Percentiles rank a stretch among this genome's conserved stretches.
Evolutionary conservation across 2,329 filamentous ascomycete species (phyloP).

Genomic region (Stagonosporopsis tanaceti): DNA sequence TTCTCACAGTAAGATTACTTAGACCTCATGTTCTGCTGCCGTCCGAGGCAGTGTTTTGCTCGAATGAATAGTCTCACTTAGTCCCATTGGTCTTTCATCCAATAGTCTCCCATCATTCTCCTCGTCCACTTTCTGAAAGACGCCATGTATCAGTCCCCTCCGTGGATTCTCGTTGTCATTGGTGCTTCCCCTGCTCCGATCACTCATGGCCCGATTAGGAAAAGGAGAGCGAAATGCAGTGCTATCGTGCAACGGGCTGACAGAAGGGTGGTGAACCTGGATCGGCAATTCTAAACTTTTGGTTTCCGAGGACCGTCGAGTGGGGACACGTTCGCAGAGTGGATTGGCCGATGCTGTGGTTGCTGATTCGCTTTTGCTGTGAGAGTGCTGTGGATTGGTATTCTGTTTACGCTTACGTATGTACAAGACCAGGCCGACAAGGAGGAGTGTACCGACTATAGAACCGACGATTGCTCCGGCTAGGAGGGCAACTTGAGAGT

Average conservation of each 20-base stretch:
- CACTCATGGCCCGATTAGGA: background rate
- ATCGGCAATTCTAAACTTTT: background rate
- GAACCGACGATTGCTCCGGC: background rate
- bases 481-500: slow-evolving; percentile 11
- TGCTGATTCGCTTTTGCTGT: background rate
- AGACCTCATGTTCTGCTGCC: slow-evolving; percentile 24
- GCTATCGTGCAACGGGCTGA: background rate
- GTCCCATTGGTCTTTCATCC: slow-evolving; percentile 27
- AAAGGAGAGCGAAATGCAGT: background rate
- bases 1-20: slow-evolving; percentile 31
- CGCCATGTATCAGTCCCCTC: slow-evolving; percentile 20
- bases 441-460: background rate
- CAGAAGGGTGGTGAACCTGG: background rate
- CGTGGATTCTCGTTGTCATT: background rate
- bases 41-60: slow-evolving; percentile 21
- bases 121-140: slow-evolving; percentile 22
- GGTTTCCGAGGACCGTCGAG: background rate
- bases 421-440: background rate
- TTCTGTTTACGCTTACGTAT: background rate
- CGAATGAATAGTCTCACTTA: slow-evolving; percentile 30
- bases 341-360: background rate
- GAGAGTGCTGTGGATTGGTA: background rate
- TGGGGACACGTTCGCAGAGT: background rate
- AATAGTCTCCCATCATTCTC: slow-evolving; percentile 28
- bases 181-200: background rate